Conservation (phyloP, 208 protist species). For the Giardia duodenalis region DNA sequence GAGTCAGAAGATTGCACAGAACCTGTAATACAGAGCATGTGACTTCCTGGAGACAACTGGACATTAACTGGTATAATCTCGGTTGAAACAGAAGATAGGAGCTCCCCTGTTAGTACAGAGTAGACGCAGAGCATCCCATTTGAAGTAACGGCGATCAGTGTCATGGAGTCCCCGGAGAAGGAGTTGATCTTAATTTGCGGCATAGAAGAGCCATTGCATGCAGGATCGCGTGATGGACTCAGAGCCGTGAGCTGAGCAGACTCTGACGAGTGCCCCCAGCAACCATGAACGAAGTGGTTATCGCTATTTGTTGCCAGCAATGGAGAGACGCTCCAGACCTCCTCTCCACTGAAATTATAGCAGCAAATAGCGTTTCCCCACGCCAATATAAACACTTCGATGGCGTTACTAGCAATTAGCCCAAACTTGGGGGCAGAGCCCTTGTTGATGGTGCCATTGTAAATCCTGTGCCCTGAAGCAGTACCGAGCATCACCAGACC, state of each 20-base stretch:
- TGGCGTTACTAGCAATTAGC: not conserved
- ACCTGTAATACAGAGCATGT: not conserved
- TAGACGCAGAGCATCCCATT: not conserved
- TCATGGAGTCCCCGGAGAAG: too few species aligned
- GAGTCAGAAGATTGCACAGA: not conserved
- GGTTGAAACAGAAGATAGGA: not conserved
- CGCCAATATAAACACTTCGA: not conserved
- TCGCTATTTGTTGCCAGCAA: not conserved
- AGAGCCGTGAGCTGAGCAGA: not conserved
- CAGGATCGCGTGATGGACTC: not conserved
- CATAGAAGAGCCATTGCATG: too few species aligned
- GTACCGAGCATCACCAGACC: not conserved
- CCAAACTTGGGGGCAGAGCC: not conserved
- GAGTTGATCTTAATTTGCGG: too few species aligned
- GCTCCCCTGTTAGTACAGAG: not conserved
- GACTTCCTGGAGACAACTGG: not conserved
- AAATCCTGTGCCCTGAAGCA: constrained; percentile 22
- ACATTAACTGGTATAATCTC: not conserved
- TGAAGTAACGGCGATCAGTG: not conserved
- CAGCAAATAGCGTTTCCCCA: not conserved
- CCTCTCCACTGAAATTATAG: constrained; percentile 7
- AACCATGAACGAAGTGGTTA: not conserved
- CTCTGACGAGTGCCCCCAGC: not conserved
- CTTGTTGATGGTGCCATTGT: not conserved
- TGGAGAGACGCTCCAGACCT: constrained; percentile 1